Conservation (phyloP, 306 rosid species). For the Vigna hirtella region DNA sequence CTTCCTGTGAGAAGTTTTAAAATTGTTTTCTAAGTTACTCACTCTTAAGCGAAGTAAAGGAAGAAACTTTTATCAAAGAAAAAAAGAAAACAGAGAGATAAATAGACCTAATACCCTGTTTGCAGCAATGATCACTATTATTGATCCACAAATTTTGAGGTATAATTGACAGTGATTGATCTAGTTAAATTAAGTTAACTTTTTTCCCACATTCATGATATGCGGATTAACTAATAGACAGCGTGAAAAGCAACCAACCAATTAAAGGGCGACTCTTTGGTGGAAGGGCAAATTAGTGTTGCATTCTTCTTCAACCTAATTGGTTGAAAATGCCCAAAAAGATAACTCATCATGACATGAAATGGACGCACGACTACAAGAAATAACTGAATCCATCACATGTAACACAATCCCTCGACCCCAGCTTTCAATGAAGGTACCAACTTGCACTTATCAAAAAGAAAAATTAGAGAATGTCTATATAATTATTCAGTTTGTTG, state of each 20-base stretch:
- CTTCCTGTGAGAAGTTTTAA: background rate
- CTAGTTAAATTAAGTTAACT: background rate
- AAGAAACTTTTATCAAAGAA: background rate
- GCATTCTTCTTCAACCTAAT: slow-evolving; percentile 4
- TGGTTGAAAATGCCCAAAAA: slow-evolving; percentile 16
- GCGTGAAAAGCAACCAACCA: background rate
- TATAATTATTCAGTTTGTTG: no score
- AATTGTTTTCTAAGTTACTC: background rate
- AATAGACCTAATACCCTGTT: background rate
- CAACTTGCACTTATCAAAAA: background rate
- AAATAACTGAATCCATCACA: background rate
- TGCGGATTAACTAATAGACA: background rate
- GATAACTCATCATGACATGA: background rate
- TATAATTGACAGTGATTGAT: background rate
- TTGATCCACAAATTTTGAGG: background rate
- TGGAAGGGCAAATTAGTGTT: background rate
- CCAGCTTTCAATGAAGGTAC: slow-evolving; percentile 11
- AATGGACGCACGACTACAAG: background rate
- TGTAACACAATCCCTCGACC: background rate
- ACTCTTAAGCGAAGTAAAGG: background rate
- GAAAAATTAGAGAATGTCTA: background rate
- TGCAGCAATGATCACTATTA: background rate
- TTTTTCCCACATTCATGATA: background rate
- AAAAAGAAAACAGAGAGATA: background rate
- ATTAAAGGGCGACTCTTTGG: background rate